Percentiles rank a stretch among this genome's conserved stretches.
Evolutionary conservation across 345 rosid species (phyloP).

Genomic region (Atalantia buxifolia): DNA sequence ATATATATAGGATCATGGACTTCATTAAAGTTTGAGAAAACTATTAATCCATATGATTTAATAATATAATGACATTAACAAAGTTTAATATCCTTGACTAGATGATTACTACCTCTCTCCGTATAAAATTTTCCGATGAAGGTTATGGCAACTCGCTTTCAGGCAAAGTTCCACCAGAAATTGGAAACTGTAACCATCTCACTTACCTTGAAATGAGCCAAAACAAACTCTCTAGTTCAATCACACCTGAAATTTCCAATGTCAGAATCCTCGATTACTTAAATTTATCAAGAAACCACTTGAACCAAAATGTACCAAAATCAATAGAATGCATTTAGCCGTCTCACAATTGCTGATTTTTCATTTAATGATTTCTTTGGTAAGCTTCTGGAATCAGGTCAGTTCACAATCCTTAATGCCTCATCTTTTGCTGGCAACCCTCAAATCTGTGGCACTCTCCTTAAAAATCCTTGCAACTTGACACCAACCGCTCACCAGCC

Average conservation of each 20-base stretch:
- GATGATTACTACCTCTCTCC: too few species aligned
- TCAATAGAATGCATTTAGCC: conserved; percentile 49
- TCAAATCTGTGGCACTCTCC: conserved; percentile 42
- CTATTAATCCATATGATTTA: too few species aligned
- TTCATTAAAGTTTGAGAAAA: too few species aligned
- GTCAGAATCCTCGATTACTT: conserved; percentile 50
- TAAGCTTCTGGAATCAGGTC: conserved; percentile 50
- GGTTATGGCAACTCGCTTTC: conserved; percentile 40
- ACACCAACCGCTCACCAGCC: conserved; percentile 21
- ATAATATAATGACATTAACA: too few species aligned
- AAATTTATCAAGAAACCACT: conserved; percentile 57
- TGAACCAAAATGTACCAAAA: conserved; percentile 38
- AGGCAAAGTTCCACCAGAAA: conserved; percentile 43
- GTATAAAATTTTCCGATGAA: too few species aligned
- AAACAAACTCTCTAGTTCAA: conserved; percentile 57
- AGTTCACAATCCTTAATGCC: conserved; percentile 46
- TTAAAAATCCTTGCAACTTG: conserved; percentile 40
- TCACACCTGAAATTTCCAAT: conserved; percentile 41
- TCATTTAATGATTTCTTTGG: conserved; percentile 65
- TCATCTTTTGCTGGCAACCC: conserved; percentile 62
- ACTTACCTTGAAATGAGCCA: conserved; percentile 64
- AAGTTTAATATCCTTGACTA: too few species aligned
- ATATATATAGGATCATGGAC: too few species aligned
- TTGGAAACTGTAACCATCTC: conserved; percentile 49
- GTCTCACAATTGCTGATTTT: conserved; percentile 56